Base-by-base conservation (phyloP, 305 asterid genomes). In the Euphrasia arctica region DNA sequence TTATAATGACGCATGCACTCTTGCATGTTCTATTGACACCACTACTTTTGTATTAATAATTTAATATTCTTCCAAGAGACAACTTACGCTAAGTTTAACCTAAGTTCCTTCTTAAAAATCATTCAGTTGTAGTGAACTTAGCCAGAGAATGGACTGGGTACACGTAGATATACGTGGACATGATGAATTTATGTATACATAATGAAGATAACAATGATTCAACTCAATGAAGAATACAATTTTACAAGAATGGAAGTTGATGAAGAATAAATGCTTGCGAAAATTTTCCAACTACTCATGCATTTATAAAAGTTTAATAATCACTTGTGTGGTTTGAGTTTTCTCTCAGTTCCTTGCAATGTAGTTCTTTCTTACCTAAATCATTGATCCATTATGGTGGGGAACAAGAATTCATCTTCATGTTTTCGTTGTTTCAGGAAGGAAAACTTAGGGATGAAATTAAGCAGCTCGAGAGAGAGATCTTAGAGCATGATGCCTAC, bases 401-500 rank as follows among this genome's bases (percentile, higher is more conserved):
- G 22, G 22, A 18, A 18, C 22, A 18, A 18, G 22, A 18, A 18
- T 18, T 18, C 31, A 36, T 54, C 28, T 57, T 55, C n/a, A 14
- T 76, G 58, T 28, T 51, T 43, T 66, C 60, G 67, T 68, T 70
- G 62, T 79, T 73, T 63, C 92, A 93, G 99, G 95, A 90, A 77
- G 70, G 65, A 64, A 88, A 85, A 70, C 95, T 93, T 29, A 80
- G 68, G 78, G 87, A 77, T 69, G 99, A 90, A 81, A 88, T 90
- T 60, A 78, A 80, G 78, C 96, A 88, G 81, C 91, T 93, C 32
- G 72, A 80, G 72, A 74, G 67, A 45, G 96, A 93, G 67, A 77
- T 90, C 65, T 69, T 70, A 69, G 84, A 75, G 76, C 85, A 86
- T 80, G 96, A 86, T 73, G 83, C 70, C 69, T 76, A 84, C 63